Conservation (phyloP, 2,329 filamentous ascomycete genomes). For the Phialophora tarda region DNA sequence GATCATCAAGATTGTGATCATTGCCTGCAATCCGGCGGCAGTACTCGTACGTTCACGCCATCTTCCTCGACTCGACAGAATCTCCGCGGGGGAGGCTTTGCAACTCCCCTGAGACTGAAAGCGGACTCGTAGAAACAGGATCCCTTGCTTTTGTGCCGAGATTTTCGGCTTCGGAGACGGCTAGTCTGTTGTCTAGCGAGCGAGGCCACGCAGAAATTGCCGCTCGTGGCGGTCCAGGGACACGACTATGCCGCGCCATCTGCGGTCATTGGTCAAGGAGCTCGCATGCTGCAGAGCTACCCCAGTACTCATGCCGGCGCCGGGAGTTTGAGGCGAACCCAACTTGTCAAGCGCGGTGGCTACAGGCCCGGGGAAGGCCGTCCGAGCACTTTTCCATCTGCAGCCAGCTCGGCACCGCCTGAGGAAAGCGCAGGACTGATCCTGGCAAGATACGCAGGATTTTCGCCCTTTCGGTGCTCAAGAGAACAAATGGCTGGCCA, state of each 20-base stretch:
- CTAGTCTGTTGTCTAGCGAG: background rate
- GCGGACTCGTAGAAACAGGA: background rate
- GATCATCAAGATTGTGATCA: background rate
- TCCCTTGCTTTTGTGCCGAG: background rate
- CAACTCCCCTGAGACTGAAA: background rate
- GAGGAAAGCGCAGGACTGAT: background rate
- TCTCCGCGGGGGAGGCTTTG: background rate
- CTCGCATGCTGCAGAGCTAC: constrained; percentile 2
- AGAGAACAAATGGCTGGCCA: background rate
- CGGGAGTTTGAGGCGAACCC: background rate
- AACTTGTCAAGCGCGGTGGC: constrained; percentile 1
- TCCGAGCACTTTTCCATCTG: background rate
- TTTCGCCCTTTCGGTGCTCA: background rate
- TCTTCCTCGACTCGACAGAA: background rate
- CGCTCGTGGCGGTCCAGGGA: background rate
- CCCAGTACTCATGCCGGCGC: constrained; percentile 1
- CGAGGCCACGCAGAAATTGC: background rate
- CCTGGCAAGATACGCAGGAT: background rate
- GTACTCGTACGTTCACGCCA: background rate
- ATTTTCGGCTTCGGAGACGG: background rate
- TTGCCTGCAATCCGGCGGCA: background rate
- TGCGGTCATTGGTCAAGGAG: background rate
- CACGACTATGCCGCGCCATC: background rate
- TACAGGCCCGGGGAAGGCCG: constrained; percentile 19
- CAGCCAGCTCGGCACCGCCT: constrained; percentile 9